phyloP scores from a whole-genome alignment of 176 grass and related monocot genomes.

The Rhynchospora breviuscula region DNA sequence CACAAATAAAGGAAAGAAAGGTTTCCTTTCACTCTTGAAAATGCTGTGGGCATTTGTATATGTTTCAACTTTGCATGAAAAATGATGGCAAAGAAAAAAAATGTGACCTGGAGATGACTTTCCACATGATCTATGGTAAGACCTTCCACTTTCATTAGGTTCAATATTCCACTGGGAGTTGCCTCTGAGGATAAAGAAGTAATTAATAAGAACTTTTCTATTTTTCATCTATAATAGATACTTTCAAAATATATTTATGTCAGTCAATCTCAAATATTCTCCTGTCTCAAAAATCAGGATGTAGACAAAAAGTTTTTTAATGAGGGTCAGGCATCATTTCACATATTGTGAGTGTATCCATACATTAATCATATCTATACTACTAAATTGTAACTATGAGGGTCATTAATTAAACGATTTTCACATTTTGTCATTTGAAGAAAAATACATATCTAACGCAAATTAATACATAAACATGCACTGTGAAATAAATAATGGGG shows the following conservation, averaged over 20 bases:
- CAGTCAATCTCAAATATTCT: background rate
- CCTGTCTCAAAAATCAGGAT: background rate
- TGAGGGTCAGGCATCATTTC: no score
- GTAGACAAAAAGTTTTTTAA: no score
- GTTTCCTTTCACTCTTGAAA: background rate
- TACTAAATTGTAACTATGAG: no score
- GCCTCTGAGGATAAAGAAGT: slow-evolving; percentile 16
- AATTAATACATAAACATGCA: no score
- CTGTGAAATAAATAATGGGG: no score
- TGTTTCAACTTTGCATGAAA: background rate
- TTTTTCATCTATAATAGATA: background rate
- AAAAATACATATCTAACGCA: no score
- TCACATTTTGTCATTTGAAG: no score
- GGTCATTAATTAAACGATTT: no score
- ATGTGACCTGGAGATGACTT: slow-evolving; percentile 33
- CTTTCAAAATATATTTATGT: no score
- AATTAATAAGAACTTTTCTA: background rate
- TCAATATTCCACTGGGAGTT: slow-evolving; percentile 28
- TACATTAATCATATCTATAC: no score
- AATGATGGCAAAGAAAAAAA: background rate
- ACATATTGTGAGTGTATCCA: no score
- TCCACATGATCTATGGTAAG: slow-evolving; percentile 26
- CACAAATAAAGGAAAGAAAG: background rate
- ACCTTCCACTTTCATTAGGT: slow-evolving; percentile 29
- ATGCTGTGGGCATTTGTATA: background rate